Evolutionary conservation across 192 early-diverging fungal genomes (phyloP).

Genomic region (Tieghemiomyces parasiticus): DNA sequence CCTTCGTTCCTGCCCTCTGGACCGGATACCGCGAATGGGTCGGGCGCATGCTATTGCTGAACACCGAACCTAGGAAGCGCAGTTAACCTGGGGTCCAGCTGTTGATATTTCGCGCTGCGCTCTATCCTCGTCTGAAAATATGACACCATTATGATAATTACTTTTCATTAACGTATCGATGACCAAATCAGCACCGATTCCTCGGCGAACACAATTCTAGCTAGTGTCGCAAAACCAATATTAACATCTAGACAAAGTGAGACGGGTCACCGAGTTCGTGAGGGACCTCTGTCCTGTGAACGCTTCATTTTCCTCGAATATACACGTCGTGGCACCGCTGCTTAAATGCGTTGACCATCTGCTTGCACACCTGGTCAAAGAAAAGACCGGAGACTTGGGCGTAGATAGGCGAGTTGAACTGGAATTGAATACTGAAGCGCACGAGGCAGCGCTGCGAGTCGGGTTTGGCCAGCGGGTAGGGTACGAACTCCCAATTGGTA

Average conservation of each 20-base stretch:
- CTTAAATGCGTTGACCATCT: slow-evolving; percentile 60
- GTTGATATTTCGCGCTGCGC: no score
- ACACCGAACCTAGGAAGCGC: no score
- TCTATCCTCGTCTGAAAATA: no score
- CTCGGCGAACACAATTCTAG: no score
- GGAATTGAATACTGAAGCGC: slow-evolving; percentile 62
- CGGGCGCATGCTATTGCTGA: no score
- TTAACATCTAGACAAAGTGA: no score
- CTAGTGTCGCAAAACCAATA: no score
- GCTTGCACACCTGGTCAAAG: slow-evolving; percentile 57
- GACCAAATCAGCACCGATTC: no score
- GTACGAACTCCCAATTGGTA: slow-evolving; percentile 51
- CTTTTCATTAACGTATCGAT: no score
- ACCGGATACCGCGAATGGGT: not conserved
- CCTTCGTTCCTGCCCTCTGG: not conserved
- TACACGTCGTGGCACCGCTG: slow-evolving; percentile 35
- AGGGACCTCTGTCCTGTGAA: slow-evolving; percentile 6
- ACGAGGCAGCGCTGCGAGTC: slow-evolving; percentile 29
- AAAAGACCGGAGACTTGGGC: slow-evolving; percentile 64
- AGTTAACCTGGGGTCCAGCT: no score
- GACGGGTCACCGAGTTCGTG: no score
- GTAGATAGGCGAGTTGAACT: slow-evolving; percentile 68
- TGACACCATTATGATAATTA: no score
- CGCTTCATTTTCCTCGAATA: slow-evolving; percentile 15
- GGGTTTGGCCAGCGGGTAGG: slow-evolving; percentile 11